phyloP scores from a whole-genome alignment of 306 rosid species.

The Clitoria ternatea region DNA sequence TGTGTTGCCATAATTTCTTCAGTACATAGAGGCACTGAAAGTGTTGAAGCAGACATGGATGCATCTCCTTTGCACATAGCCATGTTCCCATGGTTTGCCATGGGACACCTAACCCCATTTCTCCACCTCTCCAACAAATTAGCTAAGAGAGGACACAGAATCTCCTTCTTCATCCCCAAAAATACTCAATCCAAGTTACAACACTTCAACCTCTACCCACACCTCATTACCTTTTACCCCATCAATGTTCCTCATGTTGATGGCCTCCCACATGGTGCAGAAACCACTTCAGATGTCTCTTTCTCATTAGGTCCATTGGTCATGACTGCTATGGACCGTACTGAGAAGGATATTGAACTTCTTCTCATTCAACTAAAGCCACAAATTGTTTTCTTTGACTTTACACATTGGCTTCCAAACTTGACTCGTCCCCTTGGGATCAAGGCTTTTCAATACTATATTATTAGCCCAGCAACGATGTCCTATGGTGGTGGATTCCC shows the following conservation, averaged over 20 bases:
- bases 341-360: constrained; percentile 6
- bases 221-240: constrained; percentile 21
- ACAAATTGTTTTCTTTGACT: constrained; percentile 33
- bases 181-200: constrained; percentile 14
- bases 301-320: constrained; percentile 1
- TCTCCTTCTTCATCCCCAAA: constrained; percentile 31
- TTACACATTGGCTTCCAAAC: constrained; percentile 23
- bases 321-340: constrained; percentile 32
- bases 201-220: constrained; percentile 21
- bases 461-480: constrained; percentile 18
- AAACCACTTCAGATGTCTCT: constrained; percentile 27
- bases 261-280: constrained; percentile 26
- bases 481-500: neutral
- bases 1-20: too few species aligned
- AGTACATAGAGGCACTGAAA: neutral
- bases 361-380: constrained; percentile 20
- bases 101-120: constrained; percentile 33
- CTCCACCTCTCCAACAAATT: constrained; percentile 36
- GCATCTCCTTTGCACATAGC: constrained; percentile 19
- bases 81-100: constrained; percentile 39
- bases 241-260: constrained; percentile 24
- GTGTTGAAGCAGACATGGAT: constrained; percentile 11
- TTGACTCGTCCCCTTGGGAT: constrained; percentile 12
- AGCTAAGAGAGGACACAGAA: constrained; percentile 31
- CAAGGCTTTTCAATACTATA: constrained; percentile 17